Evolutionary conservation across 352 stramenopile species (phyloP), one percentile per base, ranked within the genome.

Genomic region (Nothophytophthora sp.): DNA sequence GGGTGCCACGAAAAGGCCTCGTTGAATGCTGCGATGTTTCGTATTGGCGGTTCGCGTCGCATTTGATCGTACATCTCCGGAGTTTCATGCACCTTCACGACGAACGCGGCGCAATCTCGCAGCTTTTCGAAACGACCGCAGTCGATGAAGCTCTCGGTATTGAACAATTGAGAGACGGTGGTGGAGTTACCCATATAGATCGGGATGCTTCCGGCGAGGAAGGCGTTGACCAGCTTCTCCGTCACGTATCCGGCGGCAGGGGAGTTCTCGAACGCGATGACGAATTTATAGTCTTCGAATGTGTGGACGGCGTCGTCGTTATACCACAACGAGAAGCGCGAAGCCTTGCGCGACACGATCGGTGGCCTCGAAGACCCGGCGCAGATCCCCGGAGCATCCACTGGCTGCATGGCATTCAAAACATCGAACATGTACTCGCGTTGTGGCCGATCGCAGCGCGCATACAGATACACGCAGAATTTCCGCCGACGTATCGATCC

Each of bases 381-480:
- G 27, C 77, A 88, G 20, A 50, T 42, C 2, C 74, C 74, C 12
- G 81, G 52, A 13, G 75, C 67, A 25, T 85, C 72, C 1, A 88
- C 72, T 7, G 53, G 30, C 40, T 85, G 59, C 19, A 80, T 42
- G 0, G 38, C 51, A 29, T 77, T 73, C 10, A 76, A 40, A 18
- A 85, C 15, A 27, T 74, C 63, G 43, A 69, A 81, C 48, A 84
- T 81, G 44, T 67, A 67, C 48, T 82, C 59, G 16, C 67, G 72
- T 9, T 81, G 44, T 0, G 48, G 63, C n/a, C 61, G 57, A 12
- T 77, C 61, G 25, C 76, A 88, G 1, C 55, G 68, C 7, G 63
- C 67, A 23, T 80, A 82, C 50, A 83, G 39, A 44, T 84, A 82
- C 8, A 70, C 58, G 48, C 75, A 86, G 33, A 84, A 81, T 22